Base-by-base conservation (phyloP, 305 asterid genomes). In the Fraxinus nigra region DNA sequence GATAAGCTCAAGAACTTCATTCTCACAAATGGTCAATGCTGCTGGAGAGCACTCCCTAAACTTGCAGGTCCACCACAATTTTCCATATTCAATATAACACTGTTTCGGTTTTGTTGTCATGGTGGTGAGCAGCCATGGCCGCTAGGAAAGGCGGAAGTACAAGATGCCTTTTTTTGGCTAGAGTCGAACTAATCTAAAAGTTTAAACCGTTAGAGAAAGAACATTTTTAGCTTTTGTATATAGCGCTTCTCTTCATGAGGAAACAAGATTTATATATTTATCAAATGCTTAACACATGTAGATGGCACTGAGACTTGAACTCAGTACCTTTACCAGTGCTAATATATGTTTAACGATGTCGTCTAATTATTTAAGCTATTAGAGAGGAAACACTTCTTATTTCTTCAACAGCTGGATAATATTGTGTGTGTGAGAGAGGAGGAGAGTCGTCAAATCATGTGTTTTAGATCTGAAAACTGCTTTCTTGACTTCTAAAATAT, bases 21-120 rank as follows among this genome's bases (percentile, higher is more conserved):
- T 6, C 86, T 89, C 84, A 85, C 51, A 20, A 90, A 89, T 85
- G 92, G 91, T 70, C 92, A 82, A 75, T 88, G 92, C 83, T 87
- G 91, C 84, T 90, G 93, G 93, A 82, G 92, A 78, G 85, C 93
- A 81, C 75, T 89, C 65, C 93, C 92, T 9, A 87, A 90, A 80
- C 89, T 90, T 14, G 93, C 93, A 72, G 93, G 93, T 88, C 48
- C 63, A 11, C n/a, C 56, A 48, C 18, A 28, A 20, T 14, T 40
- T 85, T 14, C 59, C 1, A 14, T 46, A 46, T 11, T 5, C 18
- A 11, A 46, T 46, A 46, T 46, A 16, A 46, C 18, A 46, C 56
- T 46, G 16, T 43, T 11, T 46, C 56, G 0, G 56, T 46, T 46
- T 3, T n/a, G 5, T 3, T 11, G 18, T 48, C n/a, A 5, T 11